A percentile compares a stretch with the other conserved stretches of the same genome.
Evolutionary conservation across 2,329 filamentous ascomycete species (phyloP).

Genomic region (Claviceps monticola): DNA sequence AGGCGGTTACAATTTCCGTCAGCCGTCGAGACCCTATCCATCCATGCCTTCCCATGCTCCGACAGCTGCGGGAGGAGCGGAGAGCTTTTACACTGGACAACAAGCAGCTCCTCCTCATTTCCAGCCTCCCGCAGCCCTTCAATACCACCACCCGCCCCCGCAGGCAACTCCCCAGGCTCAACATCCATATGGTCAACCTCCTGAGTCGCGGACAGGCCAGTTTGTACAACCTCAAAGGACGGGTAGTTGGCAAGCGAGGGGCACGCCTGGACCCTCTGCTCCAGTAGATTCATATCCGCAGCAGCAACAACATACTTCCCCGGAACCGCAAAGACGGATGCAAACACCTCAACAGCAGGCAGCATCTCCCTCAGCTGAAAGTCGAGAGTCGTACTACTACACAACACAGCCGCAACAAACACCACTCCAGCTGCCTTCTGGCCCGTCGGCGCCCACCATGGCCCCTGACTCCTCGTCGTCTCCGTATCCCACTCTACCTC

Average conservation of each 20-base stretch:
- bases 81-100: conserved; percentile 71
- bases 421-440: conserved; percentile 17
- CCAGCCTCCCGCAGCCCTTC: conserved; percentile 6
- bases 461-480: conserved; percentile 30
- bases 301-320: conserved; percentile 12
- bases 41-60: conserved; percentile 44
- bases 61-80: conserved; percentile 40
- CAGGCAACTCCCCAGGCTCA: conserved; percentile 25
- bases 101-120: conserved; percentile 35
- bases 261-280: conserved; percentile 24
- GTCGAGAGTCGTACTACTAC: conserved; percentile 46
- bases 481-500: conserved; percentile 37
- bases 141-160: conserved; percentile 13
- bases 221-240: conserved; percentile 33
- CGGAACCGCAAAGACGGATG: conserved; percentile 14
- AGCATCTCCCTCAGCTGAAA: conserved; percentile 27
- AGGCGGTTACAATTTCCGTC: conserved; percentile 47
- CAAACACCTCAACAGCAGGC: conserved; percentile 17
- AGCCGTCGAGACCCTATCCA: conserved; percentile 53
- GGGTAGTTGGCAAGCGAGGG: conserved; percentile 36
- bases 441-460: conserved; percentile 24
- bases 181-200: conserved; percentile 29
- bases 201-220: conserved; percentile 26
- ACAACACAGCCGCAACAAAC: conserved; percentile 20
- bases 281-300: conserved; percentile 17